Base-by-base conservation (phyloP, 192 early-diverging fungal species). In the Linnemannia zychae region DNA sequence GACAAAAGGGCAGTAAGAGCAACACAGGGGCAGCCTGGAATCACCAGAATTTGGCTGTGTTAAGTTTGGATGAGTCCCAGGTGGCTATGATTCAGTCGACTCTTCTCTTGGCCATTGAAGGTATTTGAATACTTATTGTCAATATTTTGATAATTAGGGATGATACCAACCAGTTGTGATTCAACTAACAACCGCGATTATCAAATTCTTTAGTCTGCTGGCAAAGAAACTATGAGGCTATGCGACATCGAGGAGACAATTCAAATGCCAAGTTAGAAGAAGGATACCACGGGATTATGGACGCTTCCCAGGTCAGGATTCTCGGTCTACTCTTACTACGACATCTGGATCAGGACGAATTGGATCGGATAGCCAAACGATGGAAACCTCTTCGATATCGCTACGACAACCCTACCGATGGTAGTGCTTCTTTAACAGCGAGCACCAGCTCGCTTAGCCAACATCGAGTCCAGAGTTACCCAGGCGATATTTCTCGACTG, bases 271-370 rank as follows among this genome's bases (percentile, higher is more conserved):
- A 2, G 13, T 36, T 7, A n/a, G 57, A 2, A 13, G 53, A 36
- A n/a, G 57, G 22, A 63, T 63, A 31, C 24, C 57, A 12, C 44
- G 74, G 65, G 4, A 60, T 84, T 6, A 53, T 84, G 24, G 76
- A 78, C 16, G 76, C 83, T 0, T 68, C 70, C 31, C 83, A 85
- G 37, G 72, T 79, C 17, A 85, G 79, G 53, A 33, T n/a, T 3
- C 83, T 85, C 9, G 83, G 83, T 3, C 57, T 76, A 1, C 22
- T 85, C 7, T 37, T 85, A 13, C 77, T 85, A 46, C 83, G 83
- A 53, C 83, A 85, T 40, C 70, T 85, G 12, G 83, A 85, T 48
- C 83, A 85, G 37, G 74, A 70, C 31, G 83, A 85, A 57, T 38
- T 85, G 36, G 78, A 85, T 57, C 77, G 83, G 22, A 44, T 79